Base-by-base conservation (phyloP, 2,329 filamentous ascomycete species). In the Phialophora chinensis region DNA sequence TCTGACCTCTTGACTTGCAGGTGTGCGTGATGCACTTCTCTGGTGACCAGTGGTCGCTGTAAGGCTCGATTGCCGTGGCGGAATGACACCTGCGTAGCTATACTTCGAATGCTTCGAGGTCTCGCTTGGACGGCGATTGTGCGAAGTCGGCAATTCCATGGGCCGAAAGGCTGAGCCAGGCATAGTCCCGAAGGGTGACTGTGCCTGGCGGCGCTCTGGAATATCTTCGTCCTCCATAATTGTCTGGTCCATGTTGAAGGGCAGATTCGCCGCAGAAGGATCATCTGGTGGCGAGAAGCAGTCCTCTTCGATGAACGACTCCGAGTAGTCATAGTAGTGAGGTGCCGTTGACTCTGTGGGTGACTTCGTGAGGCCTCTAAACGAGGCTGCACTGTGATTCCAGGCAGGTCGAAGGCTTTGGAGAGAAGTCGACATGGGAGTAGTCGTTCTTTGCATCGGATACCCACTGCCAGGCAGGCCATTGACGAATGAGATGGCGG, bases 261-360 rank as follows among this genome's bases (percentile, higher is more conserved):
- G 63, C 25, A 62, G 27, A 53, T 58, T 63, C 20, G 47, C 50
- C 1, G 23, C 35, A 42, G 59, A 11, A 52, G 67, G 60, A 7
- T 64, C 62, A 17, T 50, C 49, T 14, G 35, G 29, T 4, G 65
- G 65, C 7, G 58, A 68, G 58, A 68, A 64, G 50, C 63, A 66
- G 29, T 72, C 66, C 53, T 72, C 69, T 47, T 68, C 66, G n/a
- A 69, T 17, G 60, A 72, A 73, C 1, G 69, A 72, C 56, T 73
- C 72, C 11, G 71, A 71, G 54, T 73, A 73, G 58, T 73, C 72
- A 65, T 73, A 73, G 49, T 73, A 73, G 20, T 64, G 66, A 60
- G 72, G 71, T 5, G 60, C 62, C 7, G 66, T 69, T 12, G 70
- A 73, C 35, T 63, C 70, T 10, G 72, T 72, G 11, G 69, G 66